Base-by-base conservation (phyloP, 441 rosid genomes). In the Adansonia rubrostipa region DNA sequence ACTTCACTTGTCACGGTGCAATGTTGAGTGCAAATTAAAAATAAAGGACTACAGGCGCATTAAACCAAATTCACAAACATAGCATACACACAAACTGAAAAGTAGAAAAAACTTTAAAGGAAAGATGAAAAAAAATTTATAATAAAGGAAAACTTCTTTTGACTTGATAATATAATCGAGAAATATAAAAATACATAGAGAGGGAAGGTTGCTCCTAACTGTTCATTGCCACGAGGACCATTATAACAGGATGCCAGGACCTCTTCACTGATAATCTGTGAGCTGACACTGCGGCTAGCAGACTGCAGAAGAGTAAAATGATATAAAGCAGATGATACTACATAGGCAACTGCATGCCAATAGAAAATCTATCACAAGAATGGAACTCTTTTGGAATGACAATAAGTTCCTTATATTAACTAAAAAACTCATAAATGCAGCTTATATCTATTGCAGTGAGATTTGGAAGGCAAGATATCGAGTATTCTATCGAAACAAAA, bases 161-260 rank as follows among this genome's bases (percentile, higher is more conserved):
- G 11, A 56, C 24, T 36, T 40, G 10, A 51, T 51, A 48, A 51
- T 24, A 10, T 56, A 14, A 73, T 10, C 51, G 53, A 73, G 64
- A 73, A 56, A 56, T 19, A 54, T 73, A 54, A 19, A 47, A 61
- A 2, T 15, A 50, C 24, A 73, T 9, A 73, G 5, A 45, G 28
- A 75, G 62, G 80, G 24, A 63, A 20, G 71, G 17, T 24, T 66
- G 80, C 71, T 81, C 89, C 82, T 86, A 86, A 95, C 98, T 90
- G 99, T 86, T 93, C 95, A 81, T 87, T 95, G 78, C 98, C 93
- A 80, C 93, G 91, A 22, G 91, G 91, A 76, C 96, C 93, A 33
- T 79, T 86, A 28, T 94, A 84, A 86, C 92, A 95, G 77, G 90
- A 87, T 66, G 88, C 88, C 87, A 95, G 80, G 79, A 91, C 91